Conservation (phyloP, 2,329 filamentous ascomycete genomes). For the Phymatotrichopsis omnivora region DNA sequence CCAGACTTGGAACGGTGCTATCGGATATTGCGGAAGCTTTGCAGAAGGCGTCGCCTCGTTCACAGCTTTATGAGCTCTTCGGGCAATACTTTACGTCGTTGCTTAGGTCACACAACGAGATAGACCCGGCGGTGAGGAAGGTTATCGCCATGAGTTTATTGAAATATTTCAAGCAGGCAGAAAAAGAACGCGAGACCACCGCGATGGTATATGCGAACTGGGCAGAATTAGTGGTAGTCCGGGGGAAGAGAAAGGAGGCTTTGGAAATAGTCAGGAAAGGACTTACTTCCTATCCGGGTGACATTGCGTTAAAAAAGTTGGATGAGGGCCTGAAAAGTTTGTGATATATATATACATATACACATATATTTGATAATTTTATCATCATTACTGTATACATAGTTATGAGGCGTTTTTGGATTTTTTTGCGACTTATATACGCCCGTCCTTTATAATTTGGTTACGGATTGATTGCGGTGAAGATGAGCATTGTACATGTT, state of each 20-base stretch:
- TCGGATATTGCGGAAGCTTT: conserved; percentile 16
- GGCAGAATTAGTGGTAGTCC: conserved; percentile 9
- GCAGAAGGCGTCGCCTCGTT: conserved; percentile 7
- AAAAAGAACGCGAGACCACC: conserved; percentile 10
- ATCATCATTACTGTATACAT: background rate
- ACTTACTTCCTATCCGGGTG: background rate
- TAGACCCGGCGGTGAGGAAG: conserved; percentile 17
- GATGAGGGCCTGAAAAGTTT: conserved; percentile 2
- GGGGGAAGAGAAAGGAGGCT: conserved; percentile 3
- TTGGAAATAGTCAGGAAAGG: conserved; percentile 10
- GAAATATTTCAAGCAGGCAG: conserved; percentile 23
- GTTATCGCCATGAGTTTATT: conserved; percentile 13
- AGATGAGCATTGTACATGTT: too few relatives aligned
- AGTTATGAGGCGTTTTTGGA: background rate
- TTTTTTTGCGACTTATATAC: too few relatives aligned
- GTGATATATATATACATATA: background rate
- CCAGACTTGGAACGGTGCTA: conserved; percentile 11
- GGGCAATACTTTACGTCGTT: conserved; percentile 9
- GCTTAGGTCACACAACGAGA: conserved; percentile 6
- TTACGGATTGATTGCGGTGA: too few relatives aligned
- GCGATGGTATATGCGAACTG: conserved; percentile 15
- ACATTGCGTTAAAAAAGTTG: background rate
- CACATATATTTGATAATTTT: background rate
- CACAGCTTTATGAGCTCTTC: conserved; percentile 18
- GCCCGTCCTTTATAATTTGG: too few relatives aligned